Evolutionary conservation across 345 rosid species (phyloP).

Genomic region (Moringa oleifera): DNA sequence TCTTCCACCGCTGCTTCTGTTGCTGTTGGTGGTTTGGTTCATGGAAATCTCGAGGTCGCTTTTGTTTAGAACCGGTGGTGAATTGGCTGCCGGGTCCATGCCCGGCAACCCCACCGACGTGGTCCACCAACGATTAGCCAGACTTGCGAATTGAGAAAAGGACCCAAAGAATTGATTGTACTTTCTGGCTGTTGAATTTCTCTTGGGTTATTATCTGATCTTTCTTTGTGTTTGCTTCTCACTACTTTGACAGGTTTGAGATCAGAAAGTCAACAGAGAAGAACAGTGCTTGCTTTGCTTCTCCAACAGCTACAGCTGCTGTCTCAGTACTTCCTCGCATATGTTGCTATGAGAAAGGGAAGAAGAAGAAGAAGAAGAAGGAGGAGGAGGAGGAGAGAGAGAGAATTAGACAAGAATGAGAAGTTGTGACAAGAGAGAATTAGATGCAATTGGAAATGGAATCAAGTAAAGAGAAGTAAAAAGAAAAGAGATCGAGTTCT

Average conservation of each 20-base stretch:
- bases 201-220: too few relatives aligned
- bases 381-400: too few relatives aligned
- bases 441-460: constrained; percentile 47
- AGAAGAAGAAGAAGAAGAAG: too few relatives aligned
- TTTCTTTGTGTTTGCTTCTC: background rate
- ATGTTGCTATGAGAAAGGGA: background rate
- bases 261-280: constrained; percentile 13
- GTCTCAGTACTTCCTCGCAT: background rate
- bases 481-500: constrained; percentile 1
- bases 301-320: background rate
- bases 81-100: constrained; percentile 47
- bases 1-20: constrained; percentile 8
- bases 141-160: constrained; percentile 14
- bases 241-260: constrained; percentile 11
- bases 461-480: constrained; percentile 31
- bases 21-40: constrained; percentile 13
- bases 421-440: constrained; percentile 26
- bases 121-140: constrained; percentile 86
- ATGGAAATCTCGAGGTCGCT: constrained; percentile 41
- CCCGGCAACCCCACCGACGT: constrained; percentile 51
- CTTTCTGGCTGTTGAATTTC: too few relatives aligned
- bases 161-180: too few relatives aligned
- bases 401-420: constrained; percentile 7
- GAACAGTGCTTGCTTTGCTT: constrained; percentile 4
- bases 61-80: constrained; percentile 39